Base-by-base conservation (phyloP, 352 stramenopile species). In the Thraustochytrium striatum region DNA sequence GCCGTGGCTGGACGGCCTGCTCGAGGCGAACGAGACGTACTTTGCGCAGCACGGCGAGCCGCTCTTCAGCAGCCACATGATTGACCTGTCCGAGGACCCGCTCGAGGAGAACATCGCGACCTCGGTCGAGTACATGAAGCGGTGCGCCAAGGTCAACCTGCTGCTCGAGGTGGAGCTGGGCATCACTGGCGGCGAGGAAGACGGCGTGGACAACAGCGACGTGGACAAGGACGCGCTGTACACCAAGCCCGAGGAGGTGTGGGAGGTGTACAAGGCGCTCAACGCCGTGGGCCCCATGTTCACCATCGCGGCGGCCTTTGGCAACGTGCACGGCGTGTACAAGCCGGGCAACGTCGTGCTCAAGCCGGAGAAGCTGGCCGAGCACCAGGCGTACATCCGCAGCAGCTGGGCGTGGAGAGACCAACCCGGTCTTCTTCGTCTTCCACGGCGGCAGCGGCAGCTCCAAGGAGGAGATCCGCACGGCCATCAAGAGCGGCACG, bases 371-470 rank as follows among this genome's bases (percentile, higher is more conserved):
- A 97, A 98, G 85, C 89, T 99, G 73, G 90, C 93, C 84, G 97
- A 94, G 85, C 97, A 95, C 83, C 95, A 99, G 57, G 36, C 36
- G 57, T 82, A 90, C 85, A 85, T 95, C 38, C 83, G 84, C 59
- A 88, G 88, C 69, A 84, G 86, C 91, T 57, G 81, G 80, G 55
- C 84, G 89, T 68, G 84, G 89, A 58, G 85, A 92, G 78, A 93
- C 97, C 83, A 96, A 97, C 87, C 94, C 94, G 50, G 96, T 98
- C 85, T 94, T 94, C 85, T 98, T 99, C 83, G 96, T 99, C 47
- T 98, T 99, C 93, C 96, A 99, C 90, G 96, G 96, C 79, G 96
- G 95, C 84, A 98, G 93, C 65, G 96, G 96, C 85, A 98, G 93
- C 79, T 94, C 92, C 59, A 88, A 95, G 59, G 85, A 94, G 50